Conservation (phyloP, 306 rosid genomes). For the Fagus sylvatica region DNA sequence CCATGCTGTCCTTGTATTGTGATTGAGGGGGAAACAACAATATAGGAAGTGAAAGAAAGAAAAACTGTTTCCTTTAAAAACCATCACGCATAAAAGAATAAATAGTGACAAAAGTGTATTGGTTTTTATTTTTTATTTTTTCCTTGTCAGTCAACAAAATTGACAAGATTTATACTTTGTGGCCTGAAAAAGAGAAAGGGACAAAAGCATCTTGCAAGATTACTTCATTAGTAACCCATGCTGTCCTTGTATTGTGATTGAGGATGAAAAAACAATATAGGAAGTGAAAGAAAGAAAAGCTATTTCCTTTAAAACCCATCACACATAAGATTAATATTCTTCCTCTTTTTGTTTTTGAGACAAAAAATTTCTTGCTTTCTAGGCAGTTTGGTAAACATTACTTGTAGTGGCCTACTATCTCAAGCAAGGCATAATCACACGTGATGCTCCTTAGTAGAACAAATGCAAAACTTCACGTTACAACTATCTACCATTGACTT, state of each 20-base stretch:
- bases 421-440: constrained; percentile 36
- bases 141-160: no score
- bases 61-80: background rate
- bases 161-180: background rate
- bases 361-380: no score
- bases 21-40: background rate
- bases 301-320: no score
- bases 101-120: no score
- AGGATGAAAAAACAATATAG: background rate
- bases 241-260: background rate
- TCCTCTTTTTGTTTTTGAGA: no score
- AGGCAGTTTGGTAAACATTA: background rate
- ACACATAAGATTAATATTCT: no score
- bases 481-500: background rate
- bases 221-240: background rate
- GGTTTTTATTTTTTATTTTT: no score
- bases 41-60: background rate
- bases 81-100: no score
- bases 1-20: background rate
- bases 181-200: background rate
- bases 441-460: background rate
- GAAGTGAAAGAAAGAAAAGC: background rate
- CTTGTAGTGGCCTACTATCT: constrained; percentile 12
- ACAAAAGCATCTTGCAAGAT: background rate
- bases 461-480: background rate